Evolutionary conservation across 2,329 filamentous ascomycete species (phyloP).

Genomic region (Fusarium longipes): DNA sequence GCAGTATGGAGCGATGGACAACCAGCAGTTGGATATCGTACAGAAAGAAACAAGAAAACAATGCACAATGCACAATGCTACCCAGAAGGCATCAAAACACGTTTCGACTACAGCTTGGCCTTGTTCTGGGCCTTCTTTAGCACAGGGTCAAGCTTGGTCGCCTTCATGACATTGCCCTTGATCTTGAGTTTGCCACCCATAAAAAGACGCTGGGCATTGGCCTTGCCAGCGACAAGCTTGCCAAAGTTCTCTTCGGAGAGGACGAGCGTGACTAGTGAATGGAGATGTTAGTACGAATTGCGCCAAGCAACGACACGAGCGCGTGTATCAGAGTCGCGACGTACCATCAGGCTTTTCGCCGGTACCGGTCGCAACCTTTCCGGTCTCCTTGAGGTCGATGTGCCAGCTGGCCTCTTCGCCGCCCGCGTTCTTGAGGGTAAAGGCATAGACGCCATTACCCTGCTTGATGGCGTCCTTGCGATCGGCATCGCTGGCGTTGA

Average conservation of each 20-base stretch:
- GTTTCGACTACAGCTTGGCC: conserved; percentile 76
- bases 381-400: conserved; percentile 93
- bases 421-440: conserved; percentile 88
- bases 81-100: not conserved
- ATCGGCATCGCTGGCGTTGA: conserved; percentile 75
- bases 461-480: conserved; percentile 90
- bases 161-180: conserved; percentile 98
- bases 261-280: conserved; percentile 77
- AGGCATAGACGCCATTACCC: conserved; percentile 87
- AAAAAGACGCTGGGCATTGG: conserved; percentile 93
- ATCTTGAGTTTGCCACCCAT: conserved; percentile 99
- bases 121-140: conserved; percentile 87
- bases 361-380: conserved; percentile 80
- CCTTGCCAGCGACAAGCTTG: conserved; percentile 84
- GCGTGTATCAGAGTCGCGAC: conserved; percentile 45
- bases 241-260: conserved; percentile 89
- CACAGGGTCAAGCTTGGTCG: conserved; percentile 94
- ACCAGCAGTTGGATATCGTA: conserved; percentile 42
- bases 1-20: conserved; percentile 10
- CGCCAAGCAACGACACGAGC: not conserved
- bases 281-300: conserved; percentile 5
- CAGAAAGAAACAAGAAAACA: conserved; percentile 16
- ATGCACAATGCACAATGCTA: conserved; percentile 21
- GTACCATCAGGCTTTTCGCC: conserved; percentile 86
- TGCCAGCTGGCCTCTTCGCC: conserved; percentile 89